These are phyloP conservation scores for Zygosaccharomyces rouxii DNA, from an alignment of 805 yeast species.

Conservation along the genomic window DNA sequence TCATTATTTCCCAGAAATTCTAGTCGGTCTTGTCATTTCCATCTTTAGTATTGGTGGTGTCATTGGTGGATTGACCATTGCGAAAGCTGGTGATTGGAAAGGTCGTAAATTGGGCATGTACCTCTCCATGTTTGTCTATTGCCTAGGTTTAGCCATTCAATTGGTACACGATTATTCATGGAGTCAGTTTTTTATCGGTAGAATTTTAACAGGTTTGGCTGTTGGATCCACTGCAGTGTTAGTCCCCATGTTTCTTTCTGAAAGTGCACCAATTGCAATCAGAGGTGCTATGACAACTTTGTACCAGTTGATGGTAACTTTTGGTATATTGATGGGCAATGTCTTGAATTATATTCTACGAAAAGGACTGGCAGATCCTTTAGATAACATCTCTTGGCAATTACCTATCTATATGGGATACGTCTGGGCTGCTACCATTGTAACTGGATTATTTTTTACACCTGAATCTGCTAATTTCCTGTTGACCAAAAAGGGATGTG, in stretches of 20 bases:
- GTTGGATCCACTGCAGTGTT: constrained; percentile 72
- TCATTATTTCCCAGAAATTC: constrained; percentile 37
- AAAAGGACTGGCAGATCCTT: constrained; percentile 15
- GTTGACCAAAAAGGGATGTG: constrained; percentile 42
- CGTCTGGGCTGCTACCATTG: constrained; percentile 43
- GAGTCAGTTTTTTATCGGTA: constrained; percentile 62
- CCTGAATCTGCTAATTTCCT: constrained; percentile 69
- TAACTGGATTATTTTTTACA: constrained; percentile 56
- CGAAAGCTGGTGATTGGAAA: constrained; percentile 52
- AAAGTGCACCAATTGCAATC: constrained; percentile 58
- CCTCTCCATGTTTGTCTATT: constrained; percentile 50
- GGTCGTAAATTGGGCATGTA: constrained; percentile 61
- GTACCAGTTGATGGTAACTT: constrained; percentile 59
- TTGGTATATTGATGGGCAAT: constrained; percentile 65
- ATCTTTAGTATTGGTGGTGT: constrained; percentile 68
- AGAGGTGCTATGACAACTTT: constrained; percentile 66
- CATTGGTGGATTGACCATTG: constrained; percentile 58
- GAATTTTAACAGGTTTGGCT: constrained; percentile 66
- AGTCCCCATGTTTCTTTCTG: constrained; percentile 67
- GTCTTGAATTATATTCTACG: constrained; percentile 57
- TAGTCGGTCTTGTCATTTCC: constrained; percentile 49
- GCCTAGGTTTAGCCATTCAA: constrained; percentile 57
- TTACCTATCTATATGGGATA: constrained; percentile 56
- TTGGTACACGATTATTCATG: constrained; percentile 48
- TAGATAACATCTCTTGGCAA: constrained; percentile 56